Conservation (phyloP, 2,329 filamentous ascomycete species). For the Fusarium verrucosum region DNA sequence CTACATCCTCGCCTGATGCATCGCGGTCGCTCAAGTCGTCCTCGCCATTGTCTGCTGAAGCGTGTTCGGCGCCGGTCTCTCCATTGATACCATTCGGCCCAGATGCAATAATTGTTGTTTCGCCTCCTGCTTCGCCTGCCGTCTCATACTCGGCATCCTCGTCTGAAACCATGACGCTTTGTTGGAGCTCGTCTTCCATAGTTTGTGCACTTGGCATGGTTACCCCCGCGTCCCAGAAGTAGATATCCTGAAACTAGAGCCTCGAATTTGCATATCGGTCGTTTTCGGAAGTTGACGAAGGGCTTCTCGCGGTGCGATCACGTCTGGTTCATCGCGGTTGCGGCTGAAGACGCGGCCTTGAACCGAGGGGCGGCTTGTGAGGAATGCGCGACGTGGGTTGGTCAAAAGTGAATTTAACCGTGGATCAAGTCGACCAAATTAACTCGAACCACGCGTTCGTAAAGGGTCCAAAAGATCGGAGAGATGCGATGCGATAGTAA, state of each 20-base stretch:
- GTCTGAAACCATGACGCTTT: constrained; percentile 63
- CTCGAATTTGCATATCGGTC: constrained; percentile 47
- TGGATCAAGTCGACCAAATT: background rate
- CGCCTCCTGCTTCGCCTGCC: constrained; percentile 47
- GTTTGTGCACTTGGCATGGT: constrained; percentile 62
- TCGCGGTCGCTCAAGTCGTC: constrained; percentile 53
- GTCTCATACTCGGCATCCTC: constrained; percentile 58
- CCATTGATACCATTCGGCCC: constrained; percentile 2
- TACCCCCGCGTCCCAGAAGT: constrained; percentile 42
- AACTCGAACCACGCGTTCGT: constrained; percentile 19
- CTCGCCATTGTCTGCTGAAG: constrained; percentile 44
- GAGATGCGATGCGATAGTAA: constrained; percentile 24
- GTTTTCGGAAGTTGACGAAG: constrained; percentile 34
- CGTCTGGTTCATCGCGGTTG: constrained; percentile 40
- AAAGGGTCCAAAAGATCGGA: constrained; percentile 6
- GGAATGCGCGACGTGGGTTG: background rate
- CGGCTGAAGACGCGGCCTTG: constrained; percentile 36
- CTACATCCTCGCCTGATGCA: constrained; percentile 55
- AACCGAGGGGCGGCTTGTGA: constrained; percentile 15
- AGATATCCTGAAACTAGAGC: constrained; percentile 16
- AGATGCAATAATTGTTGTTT: constrained; percentile 39
- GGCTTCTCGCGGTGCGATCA: constrained; percentile 34
- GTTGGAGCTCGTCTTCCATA: constrained; percentile 67
- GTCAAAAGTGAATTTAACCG: background rate
- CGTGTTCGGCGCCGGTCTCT: background rate